Base-by-base conservation (phyloP, 176 grass and related monocot species). In the Avena eriantha region DNA sequence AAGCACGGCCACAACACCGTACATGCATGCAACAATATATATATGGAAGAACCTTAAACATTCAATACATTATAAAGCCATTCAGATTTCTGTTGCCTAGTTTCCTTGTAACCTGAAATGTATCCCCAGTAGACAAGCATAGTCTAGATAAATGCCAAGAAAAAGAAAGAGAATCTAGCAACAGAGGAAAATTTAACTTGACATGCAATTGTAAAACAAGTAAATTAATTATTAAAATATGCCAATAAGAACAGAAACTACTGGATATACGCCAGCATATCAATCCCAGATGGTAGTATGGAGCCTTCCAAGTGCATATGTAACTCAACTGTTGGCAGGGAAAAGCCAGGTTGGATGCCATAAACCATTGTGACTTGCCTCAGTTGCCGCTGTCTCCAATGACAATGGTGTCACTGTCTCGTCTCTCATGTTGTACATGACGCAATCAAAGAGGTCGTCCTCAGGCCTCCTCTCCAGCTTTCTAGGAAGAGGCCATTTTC, bases 351-450 rank as follows among this genome's bases (percentile, higher is more conserved):
- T 24, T 21, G 70, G 70, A 47, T 73, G 41, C 70, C 70, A 73
- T 48, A 47, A 22, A 73, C 70, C 61, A 65, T 13, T 13, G 5
- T 24, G n/a, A 48, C 24, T 65, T 65, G 24, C 61, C 13, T 65
- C 43, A 2, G 41, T 73, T 21, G 70, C 21, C 22, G 43, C 70
- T 21, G 70, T 73, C 70, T 73, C 70, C 70, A 48, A 8, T 56
- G 73, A 65, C 60, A 65, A 7, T 24, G 13, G n/a, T 23, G 43
- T 7, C 21, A 73, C n/a, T 46, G 10, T 23, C 4, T 45, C 0
- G 69, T 47, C 5, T 15, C 41, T 73, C 16, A 87, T 67, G 59
- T 82, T 46, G 70, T 76, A 82, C 47, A 82, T 35, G 15, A 80
- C 34, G 19, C 10, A 73, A n/a, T 24, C 12, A 45, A 74, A 10